Percentiles rank a stretch among this genome's conserved stretches.
Conservation (phyloP, 1,284 basidiomycete genomes). For the Pterulicium gracile region DNA sequence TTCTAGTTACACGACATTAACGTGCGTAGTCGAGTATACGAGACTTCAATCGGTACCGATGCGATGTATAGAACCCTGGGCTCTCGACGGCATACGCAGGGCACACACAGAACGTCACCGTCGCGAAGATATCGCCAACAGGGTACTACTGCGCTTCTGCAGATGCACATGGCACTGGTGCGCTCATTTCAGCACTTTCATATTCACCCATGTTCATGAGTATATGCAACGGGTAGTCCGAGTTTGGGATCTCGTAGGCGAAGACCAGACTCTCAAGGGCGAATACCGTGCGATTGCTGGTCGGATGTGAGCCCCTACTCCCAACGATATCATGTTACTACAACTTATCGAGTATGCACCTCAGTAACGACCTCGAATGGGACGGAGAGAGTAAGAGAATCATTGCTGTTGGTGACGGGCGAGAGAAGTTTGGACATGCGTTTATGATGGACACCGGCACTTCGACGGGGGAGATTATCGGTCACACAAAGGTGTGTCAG, state of each 20-base stretch:
- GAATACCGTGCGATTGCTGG: slow-evolving; percentile 81
- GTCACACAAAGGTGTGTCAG: slow-evolving; percentile 73
- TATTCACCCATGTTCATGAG: slow-evolving; percentile 1
- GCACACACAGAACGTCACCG: slow-evolving; percentile 79
- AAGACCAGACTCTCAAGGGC: slow-evolving; percentile 78
- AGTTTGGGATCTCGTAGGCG: slow-evolving; percentile 90
- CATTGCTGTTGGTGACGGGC: slow-evolving; percentile 92
- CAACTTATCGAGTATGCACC: neutral
- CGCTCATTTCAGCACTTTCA: slow-evolving; percentile 12
- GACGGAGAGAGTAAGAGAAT: slow-evolving; percentile 95
- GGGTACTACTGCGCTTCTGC: slow-evolving; percentile 94
- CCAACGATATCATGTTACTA: neutral
- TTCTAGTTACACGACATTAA: too few species aligned
- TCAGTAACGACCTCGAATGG: slow-evolving; percentile 89
- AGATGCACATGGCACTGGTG: slow-evolving; percentile 71
- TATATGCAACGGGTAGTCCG: slow-evolving; percentile 44
- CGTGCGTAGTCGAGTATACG: neutral
- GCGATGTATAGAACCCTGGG: slow-evolving; percentile 54
- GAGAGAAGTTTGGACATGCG: slow-evolving; percentile 84
- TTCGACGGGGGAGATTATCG: slow-evolving; percentile 87
- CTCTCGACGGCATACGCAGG: slow-evolving; percentile 59
- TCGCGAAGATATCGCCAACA: slow-evolving; percentile 87
- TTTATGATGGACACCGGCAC: slow-evolving; percentile 86
- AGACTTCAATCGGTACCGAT: neutral
- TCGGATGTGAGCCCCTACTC: slow-evolving; percentile 48